These are phyloP conservation scores for Podila horticola DNA, from an alignment of 192 early-diverging fungal genomes.

Conservation along the genomic window DNA sequence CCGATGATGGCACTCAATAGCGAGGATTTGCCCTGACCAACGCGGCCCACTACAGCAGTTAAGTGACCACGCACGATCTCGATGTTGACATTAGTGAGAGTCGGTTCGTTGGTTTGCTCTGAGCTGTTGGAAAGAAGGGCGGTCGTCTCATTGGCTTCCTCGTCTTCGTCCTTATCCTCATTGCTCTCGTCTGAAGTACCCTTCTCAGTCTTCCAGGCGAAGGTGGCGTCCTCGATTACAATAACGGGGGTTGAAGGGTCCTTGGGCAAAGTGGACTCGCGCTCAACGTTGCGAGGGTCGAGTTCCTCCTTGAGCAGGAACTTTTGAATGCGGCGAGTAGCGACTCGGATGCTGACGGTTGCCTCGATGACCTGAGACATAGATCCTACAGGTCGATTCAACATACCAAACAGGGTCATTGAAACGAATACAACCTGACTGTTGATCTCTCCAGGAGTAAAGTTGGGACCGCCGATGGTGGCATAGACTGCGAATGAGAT, in stretches of 20 bases:
- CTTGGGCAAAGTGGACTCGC: constrained; percentile 4
- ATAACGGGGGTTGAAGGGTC: constrained; percentile 8
- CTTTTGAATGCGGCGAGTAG: constrained; percentile 77
- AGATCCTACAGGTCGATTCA: constrained; percentile 82
- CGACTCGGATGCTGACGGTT: constrained; percentile 79
- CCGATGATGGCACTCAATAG: constrained; percentile 70
- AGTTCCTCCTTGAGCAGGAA: constrained; percentile 86
- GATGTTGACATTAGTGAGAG: constrained; percentile 34
- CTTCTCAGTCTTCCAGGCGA: constrained; percentile 23
- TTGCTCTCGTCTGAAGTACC: neutral
- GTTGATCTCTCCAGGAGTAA: constrained; percentile 55
- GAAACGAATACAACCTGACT: constrained; percentile 84
- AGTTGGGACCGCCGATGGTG: constrained; percentile 21
- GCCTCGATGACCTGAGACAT: constrained; percentile 82
- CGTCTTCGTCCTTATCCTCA: constrained; percentile 6
- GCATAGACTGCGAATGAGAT: constrained; percentile 35
- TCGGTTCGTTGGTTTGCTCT: neutral
- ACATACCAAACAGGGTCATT: constrained; percentile 87
- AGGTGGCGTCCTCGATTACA: constrained; percentile 19
- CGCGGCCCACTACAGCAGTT: constrained; percentile 38
- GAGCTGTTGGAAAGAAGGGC: constrained; percentile 1
- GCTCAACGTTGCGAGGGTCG: constrained; percentile 1
- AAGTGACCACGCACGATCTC: constrained; percentile 26
- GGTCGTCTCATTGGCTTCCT: constrained; percentile 14
- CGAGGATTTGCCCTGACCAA: constrained; percentile 64